Conservation (phyloP, 116 monocot genomes). For the Cymodocea nodosa region DNA sequence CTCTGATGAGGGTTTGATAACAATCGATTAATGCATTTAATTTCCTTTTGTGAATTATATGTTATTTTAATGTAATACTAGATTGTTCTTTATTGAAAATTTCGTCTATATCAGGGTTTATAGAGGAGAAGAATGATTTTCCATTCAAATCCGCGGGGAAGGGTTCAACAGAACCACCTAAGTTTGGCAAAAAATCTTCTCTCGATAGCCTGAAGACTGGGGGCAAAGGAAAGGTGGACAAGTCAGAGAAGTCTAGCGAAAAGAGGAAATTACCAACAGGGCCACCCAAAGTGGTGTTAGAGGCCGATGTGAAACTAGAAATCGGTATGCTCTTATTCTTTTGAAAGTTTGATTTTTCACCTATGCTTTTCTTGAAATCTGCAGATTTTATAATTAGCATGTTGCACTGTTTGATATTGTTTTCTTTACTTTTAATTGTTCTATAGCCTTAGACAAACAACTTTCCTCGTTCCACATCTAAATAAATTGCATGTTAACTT, state of each 20-base stretch:
- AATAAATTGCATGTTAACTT: no score
- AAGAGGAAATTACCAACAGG: slow-evolving; percentile 29
- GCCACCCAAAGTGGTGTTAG: slow-evolving; percentile 15
- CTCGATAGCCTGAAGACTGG: slow-evolving; percentile 13
- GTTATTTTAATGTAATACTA: no score
- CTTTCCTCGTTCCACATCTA: no score
- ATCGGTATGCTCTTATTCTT: slow-evolving; percentile 31
- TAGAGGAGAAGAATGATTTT: slow-evolving; percentile 12
- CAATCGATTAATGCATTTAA: neutral
- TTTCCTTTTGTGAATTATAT: neutral
- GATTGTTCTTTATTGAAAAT: no score
- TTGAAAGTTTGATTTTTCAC: neutral
- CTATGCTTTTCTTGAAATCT: neutral
- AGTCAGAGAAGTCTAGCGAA: slow-evolving; percentile 38
- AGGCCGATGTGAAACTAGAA: slow-evolving; percentile 61
- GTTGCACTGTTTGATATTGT: no score
- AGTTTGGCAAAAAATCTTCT: slow-evolving; percentile 21
- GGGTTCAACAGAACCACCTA: slow-evolving; percentile 15
- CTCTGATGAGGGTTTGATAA: neutral
- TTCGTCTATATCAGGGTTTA: slow-evolving; percentile 18
- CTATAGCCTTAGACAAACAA: no score
- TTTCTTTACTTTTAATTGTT: no score
- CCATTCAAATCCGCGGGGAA: slow-evolving; percentile 23
- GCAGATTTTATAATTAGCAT: no score
- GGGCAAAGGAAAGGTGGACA: slow-evolving; percentile 27